Evolutionary conservation across 2,329 filamentous ascomycete genomes (phyloP), one percentile per base, ranked within the genome.

Genomic region (Diplodia intermedia): DNA sequence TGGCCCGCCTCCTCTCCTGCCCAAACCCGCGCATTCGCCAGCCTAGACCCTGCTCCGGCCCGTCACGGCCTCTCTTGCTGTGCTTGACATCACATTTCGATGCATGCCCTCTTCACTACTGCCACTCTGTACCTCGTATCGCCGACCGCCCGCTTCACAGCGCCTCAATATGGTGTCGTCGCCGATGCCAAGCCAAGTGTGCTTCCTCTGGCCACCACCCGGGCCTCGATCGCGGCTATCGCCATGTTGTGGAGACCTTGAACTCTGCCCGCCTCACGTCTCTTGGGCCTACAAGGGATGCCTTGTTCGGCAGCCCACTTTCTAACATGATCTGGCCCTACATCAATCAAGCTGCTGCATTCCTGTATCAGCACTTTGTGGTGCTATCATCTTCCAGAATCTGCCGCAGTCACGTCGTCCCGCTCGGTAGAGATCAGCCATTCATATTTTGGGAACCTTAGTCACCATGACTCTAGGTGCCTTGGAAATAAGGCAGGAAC

Each of bases 1-100:
- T 63, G 60, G 47, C 60, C 60, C 60, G 60, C 6, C 9, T 8
- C 18, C 23, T 47, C 56, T 14, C 20, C 36, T 47, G 57, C 36
- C 40, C 50, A 62, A 62, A 50, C 23, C 57, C 57, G 29, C 57
- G 43, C 26, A 23, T 33, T 23, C 43, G 57, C 57, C 49, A 8
- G 20, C 14, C 9, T 7, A 4, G 38, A n/a, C 40, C 29, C 26
- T 18, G 14, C 40, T 50, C 57, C 57, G 40, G n/a, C 18, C 56
- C 26, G 36, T 38, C 60, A 63, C 60, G 8, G n/a, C 43, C 43
- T 47, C 29, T 50, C 20, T 31, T 18, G 5, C 36, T 52, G 43
- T 23, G 26, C 40, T 43, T 60, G 40, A 33, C 26, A 20, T 62
- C 57, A 49, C 57, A 50, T 31, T 33, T 23, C 18, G 18, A 47